Evolutionary conservation across 1,284 basidiomycete genomes (phyloP), one percentile per base, ranked within the genome.

Genomic region (Ganoderma meredithae): DNA sequence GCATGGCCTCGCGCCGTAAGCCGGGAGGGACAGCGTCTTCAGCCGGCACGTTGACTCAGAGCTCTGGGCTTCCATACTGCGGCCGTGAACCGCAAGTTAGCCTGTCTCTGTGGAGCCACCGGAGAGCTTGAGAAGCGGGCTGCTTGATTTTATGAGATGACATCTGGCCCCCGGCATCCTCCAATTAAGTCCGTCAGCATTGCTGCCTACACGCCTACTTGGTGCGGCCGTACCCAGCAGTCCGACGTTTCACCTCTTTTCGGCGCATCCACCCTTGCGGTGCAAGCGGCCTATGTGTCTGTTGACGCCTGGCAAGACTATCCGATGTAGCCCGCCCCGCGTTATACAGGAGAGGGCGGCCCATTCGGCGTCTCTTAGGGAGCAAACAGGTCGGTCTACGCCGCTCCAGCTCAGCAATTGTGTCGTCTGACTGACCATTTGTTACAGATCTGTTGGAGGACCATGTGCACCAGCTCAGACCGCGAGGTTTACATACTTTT

Each of bases 201-300:
- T 62, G 52, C 31, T 62, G 53, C 59, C n/a, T 41, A 66, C 66
- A 63, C 66, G 66, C 66, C 44, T 27, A 63, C 56, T 47, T 49
- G 58, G 62, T 61, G 62, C 49, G 66, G 66, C 39, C 52, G 43
- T 52, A 49, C 66, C 25, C 36, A 39, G 36, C 36, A 39, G 36
- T 39, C 36, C 36, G 36, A 64, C 27, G 66, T 67, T 67, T 67
- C 66, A 67, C 44, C 66, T 67, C 61, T 60, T 60, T 63, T 59
- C 60, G 62, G 62, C 66, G 62, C 62, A 67, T 36, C 56, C 5
- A 60, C 61, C 56, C 62, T 67, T 47, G 66, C 66, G 40, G 62
- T 63, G 66, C 49, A 56, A 59, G 62, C 53, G 56, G 61, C 64
- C 27, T 58, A 22, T 31, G 10, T 31, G 33, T 13, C 27, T 36